Evolutionary conservation across 129 eudicot genomes (phyloP), one percentile per base, ranked within the genome.

Genomic region (Pittosporum tobira): DNA sequence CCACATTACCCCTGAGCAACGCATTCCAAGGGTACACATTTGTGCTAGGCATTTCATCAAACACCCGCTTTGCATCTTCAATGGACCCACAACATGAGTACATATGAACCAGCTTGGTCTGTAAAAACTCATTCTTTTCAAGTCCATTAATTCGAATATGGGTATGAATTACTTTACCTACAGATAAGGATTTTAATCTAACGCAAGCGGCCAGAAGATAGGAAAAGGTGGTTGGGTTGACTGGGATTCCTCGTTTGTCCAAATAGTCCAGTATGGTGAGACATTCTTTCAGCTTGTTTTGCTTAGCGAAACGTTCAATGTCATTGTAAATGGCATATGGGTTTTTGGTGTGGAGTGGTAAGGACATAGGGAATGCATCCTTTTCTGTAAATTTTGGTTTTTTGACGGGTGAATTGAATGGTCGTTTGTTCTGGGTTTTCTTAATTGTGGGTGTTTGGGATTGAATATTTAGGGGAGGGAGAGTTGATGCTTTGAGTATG

Each of bases 21-120:
- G 98, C 95, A 57, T 90, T 90, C 98, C 98, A 90, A 0, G 95
- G 77, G 51, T 82, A 80, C 6, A 86, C 89, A 50, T 74, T 82
- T 49, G 64, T 57, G 2, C 50, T 72, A 31, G 70, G 75, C 79
- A 83, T 67, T 65, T 68, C 74, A 26, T 73, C 94, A 38, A 86
- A 90, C 84, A 85, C 57, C 28, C 44, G 77, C 59, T 63, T 64
- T 2, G 97, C 95, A 51, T 85, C 89, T 28, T 83, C 87, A 46
- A 69, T 40, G 0, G 82, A 77, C 59, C 83, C 89, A 71, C 94
- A 85, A 4, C 75, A 60, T 0, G 87, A 52, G 48, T 82, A 90
- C 98, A 90, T 80, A 0, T 71, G 53, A 20, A 90, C 94, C 34
- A 90, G 80, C 64, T 80, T 83, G 0, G 89, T 80, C 14, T 66